Evolutionary conservation across 2,329 filamentous ascomycete genomes (phyloP).

Genomic region (Colletotrichum brevisporum): DNA sequence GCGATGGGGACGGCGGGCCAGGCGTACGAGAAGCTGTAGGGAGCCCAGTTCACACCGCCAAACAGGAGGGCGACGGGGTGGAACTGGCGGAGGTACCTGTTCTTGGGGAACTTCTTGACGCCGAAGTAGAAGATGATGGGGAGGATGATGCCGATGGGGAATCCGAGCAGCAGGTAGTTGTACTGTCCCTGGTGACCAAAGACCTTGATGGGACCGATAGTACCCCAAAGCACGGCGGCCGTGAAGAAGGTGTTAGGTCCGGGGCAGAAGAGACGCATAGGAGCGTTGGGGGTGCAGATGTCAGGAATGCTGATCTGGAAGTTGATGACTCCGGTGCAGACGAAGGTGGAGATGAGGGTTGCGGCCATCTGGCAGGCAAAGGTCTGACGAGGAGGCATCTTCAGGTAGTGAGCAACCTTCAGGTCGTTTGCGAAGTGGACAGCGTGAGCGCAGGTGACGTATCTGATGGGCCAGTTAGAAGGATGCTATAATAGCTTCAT

Average conservation of each 20-base stretch:
- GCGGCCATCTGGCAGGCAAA: slow-evolving; percentile 72
- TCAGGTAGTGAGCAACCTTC: slow-evolving; percentile 69
- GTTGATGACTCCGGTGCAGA: slow-evolving; percentile 62
- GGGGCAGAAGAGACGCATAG: slow-evolving; percentile 65
- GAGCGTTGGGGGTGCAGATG: slow-evolving; percentile 64
- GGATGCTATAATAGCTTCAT: slow-evolving; percentile 23
- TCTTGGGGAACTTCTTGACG: slow-evolving; percentile 56
- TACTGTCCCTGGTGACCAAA: slow-evolving; percentile 65
- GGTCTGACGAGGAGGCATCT: slow-evolving; percentile 72
- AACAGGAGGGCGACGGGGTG: slow-evolving; percentile 64
- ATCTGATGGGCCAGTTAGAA: slow-evolving; percentile 41
- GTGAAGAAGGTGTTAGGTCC: slow-evolving; percentile 70
- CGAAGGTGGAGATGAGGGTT: slow-evolving; percentile 67
- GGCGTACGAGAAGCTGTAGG: slow-evolving; percentile 53
- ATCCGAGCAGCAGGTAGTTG: slow-evolving; percentile 62
- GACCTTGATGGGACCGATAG: slow-evolving; percentile 65
- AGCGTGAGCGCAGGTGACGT: slow-evolving; percentile 65
- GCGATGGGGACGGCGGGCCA: slow-evolving; percentile 43
- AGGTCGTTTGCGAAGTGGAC: slow-evolving; percentile 64
- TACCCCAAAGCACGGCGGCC: slow-evolving; percentile 69
- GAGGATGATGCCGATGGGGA: slow-evolving; percentile 63
- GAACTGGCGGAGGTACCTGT: slow-evolving; percentile 54
- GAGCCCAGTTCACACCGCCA: slow-evolving; percentile 61
- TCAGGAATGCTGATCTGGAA: slow-evolving; percentile 63
- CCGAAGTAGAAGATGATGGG: slow-evolving; percentile 60